Evolutionary conservation across 371 early-diverging fungal species (phyloP).

Genomic region (Mucor sp.): DNA sequence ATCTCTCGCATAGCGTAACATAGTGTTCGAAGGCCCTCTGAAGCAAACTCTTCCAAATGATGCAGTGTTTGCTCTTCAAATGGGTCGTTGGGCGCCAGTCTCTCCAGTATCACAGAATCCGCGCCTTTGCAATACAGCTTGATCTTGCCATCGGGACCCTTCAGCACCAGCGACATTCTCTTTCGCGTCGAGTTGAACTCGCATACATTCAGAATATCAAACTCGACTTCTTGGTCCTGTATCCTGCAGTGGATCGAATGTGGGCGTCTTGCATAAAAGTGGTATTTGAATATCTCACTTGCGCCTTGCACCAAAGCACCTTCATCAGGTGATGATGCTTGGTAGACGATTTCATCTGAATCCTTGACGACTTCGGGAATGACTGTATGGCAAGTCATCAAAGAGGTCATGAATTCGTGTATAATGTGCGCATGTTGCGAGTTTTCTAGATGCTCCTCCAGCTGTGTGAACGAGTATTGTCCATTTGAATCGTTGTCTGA

Average conservation of each 20-base stretch:
- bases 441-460: slow-evolving; percentile 50
- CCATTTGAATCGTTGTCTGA: slow-evolving; percentile 29
- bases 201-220: slow-evolving; percentile 89
- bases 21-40: slow-evolving; percentile 91
- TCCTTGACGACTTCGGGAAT: slow-evolving; percentile 77
- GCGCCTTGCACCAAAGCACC: slow-evolving; percentile 88
- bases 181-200: slow-evolving; percentile 98
- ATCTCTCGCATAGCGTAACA: slow-evolving; percentile 92
- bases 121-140: slow-evolving; percentile 98
- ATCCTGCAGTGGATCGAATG: slow-evolving; percentile 77
- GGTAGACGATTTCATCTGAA: slow-evolving; percentile 67
- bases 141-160: slow-evolving; percentile 85
- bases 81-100: slow-evolving; percentile 70
- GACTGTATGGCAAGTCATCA: slow-evolving; percentile 97
- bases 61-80: slow-evolving; percentile 74
- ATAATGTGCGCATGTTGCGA: slow-evolving; percentile 42
- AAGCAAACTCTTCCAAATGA: slow-evolving; percentile 86
- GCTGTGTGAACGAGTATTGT: slow-evolving; percentile 67
- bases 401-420: slow-evolving; percentile 73
- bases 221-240: slow-evolving; percentile 64
- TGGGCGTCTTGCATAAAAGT: slow-evolving; percentile 73
- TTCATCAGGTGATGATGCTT: slow-evolving; percentile 92
- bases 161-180: slow-evolving; percentile 92
- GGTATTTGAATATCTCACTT: slow-evolving; percentile 58
- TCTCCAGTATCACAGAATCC: slow-evolving; percentile 96